Conservation (phyloP, 495 filamentous ascomycete genomes). For the Tuber melanosporum region DNA sequence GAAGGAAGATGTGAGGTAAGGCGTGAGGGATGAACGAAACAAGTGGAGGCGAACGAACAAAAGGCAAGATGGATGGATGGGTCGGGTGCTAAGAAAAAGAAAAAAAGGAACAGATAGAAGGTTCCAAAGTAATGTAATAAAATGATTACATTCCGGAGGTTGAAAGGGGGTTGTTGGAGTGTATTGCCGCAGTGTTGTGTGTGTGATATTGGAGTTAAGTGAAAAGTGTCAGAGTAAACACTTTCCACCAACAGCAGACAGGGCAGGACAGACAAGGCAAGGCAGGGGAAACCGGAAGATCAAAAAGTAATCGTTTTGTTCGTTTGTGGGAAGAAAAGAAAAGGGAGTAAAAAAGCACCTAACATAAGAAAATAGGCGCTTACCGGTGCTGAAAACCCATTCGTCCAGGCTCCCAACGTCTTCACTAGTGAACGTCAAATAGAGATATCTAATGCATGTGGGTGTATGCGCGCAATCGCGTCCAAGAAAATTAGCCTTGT, state of each 20-base stretch:
- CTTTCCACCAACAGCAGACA: background rate
- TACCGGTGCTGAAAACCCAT: constrained; percentile 53
- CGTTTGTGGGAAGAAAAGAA: background rate
- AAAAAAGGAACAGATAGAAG: background rate
- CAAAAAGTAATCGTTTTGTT: constrained; percentile 5
- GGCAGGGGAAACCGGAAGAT: constrained; percentile 3
- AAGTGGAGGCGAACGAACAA: background rate
- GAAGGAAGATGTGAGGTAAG: background rate
- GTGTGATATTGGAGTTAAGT: background rate
- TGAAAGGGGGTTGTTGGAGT: background rate
- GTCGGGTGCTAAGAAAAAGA: constrained; percentile 3
- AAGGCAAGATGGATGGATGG: constrained; percentile 2
- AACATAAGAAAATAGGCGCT: constrained; percentile 1
- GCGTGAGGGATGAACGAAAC: background rate
- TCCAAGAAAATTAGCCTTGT: constrained; percentile 23
- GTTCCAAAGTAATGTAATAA: background rate
- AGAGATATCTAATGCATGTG: constrained; percentile 50
- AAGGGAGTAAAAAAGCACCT: background rate
- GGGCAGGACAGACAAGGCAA: background rate
- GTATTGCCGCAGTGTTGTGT: background rate
- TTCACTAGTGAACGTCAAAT: constrained; percentile 49
- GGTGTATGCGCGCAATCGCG: constrained; percentile 6
- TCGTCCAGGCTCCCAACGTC: constrained; percentile 51
- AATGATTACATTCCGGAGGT: background rate
- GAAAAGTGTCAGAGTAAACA: background rate